These are phyloP conservation scores for Tricholoma sp. DNA, from an alignment of 768 basidiomycete species.

Conservation along the genomic window DNA sequence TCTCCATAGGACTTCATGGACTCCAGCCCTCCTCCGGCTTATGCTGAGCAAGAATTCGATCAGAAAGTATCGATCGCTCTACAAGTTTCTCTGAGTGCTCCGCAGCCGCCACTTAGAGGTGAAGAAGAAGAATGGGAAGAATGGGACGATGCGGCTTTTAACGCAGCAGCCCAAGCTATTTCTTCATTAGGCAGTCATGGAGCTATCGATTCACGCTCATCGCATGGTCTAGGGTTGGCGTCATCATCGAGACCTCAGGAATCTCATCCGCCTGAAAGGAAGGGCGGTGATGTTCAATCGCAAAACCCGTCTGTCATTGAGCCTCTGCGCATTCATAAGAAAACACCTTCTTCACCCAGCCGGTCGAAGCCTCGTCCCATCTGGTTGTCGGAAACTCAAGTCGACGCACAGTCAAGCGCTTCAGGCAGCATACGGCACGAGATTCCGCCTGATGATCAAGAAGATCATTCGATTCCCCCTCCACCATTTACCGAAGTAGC, in stretches of 20 bases:
- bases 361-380: constrained; percentile 8
- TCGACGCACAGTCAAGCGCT: background rate
- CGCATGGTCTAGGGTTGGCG: background rate
- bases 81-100: constrained; percentile 30
- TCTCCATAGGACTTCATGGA: background rate
- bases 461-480: constrained; percentile 25
- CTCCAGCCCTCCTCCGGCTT: constrained; percentile 36
- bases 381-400: background rate
- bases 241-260: constrained; percentile 1
- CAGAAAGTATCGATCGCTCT: constrained; percentile 43
- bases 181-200: background rate
- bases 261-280: constrained; percentile 4
- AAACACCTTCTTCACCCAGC: constrained; percentile 6
- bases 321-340: constrained; percentile 34
- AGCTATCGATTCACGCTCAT: background rate
- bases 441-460: constrained; percentile 12
- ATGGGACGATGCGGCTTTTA: constrained; percentile 41
- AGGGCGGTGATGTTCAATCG: background rate
- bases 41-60: constrained; percentile 47
- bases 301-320: constrained; percentile 11
- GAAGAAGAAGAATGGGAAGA: constrained; percentile 44
- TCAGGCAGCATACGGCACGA: constrained; percentile 3
- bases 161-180: constrained; percentile 22
- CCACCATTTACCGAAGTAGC: constrained; percentile 35
- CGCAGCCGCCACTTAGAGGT: constrained; percentile 14